A percentile compares a stretch with the other conserved stretches of the same genome.
Conservation (phyloP, 202 grass and related monocot genomes). For the Setaria viridis region DNA sequence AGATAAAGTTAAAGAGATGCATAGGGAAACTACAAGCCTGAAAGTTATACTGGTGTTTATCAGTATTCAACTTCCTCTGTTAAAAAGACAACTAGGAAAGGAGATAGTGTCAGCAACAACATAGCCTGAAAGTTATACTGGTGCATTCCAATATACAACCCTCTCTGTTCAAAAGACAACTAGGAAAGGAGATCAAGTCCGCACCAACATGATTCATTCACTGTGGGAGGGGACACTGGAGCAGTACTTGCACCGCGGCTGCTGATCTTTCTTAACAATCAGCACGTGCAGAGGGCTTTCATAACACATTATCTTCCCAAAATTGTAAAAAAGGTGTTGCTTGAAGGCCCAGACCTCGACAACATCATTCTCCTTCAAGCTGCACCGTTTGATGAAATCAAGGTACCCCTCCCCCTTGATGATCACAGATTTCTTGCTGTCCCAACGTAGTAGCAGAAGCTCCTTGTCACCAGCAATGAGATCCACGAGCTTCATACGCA, state of each 20-base stretch:
- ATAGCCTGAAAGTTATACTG: neutral
- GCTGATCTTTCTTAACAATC: neutral
- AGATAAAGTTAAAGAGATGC: neutral
- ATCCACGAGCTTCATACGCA: neutral
- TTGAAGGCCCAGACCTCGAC: constrained; percentile 41
- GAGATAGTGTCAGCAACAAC: neutral
- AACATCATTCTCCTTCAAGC: neutral
- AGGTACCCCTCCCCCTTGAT: constrained; percentile 5
- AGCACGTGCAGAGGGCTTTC: neutral
- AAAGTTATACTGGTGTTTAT: neutral
- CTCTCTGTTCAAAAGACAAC: neutral
- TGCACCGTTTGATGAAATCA: neutral
- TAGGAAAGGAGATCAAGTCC: neutral
- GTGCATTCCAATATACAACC: neutral
- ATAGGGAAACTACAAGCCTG: neutral
- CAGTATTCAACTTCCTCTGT: neutral
- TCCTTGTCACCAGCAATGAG: neutral
- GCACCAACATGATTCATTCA: neutral
- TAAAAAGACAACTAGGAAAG: neutral
- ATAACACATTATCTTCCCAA: neutral
- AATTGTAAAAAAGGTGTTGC: neutral
- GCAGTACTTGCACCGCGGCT: neutral
- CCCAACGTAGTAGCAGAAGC: constrained; percentile 12
- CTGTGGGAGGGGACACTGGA: neutral
- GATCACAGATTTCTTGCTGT: neutral